Conservation (phyloP, 495 filamentous ascomycete genomes). For the Penicillium nucicola region DNA sequence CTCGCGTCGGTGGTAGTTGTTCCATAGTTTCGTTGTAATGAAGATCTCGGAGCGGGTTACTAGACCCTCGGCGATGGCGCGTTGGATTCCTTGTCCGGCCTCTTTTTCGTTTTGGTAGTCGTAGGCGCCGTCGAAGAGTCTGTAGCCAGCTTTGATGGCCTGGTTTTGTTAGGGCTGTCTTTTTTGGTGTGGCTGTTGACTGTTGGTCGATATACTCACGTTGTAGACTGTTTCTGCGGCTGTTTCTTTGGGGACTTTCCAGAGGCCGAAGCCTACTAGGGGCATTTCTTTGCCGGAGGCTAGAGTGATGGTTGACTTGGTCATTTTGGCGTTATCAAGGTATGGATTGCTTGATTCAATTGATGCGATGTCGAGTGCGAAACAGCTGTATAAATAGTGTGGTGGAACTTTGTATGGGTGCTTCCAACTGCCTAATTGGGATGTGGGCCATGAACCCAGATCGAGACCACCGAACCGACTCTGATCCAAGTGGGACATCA, state of each 20-base stretch:
- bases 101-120: slow-evolving; percentile 89
- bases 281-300: slow-evolving; percentile 56
- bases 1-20: slow-evolving; percentile 74
- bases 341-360: background rate
- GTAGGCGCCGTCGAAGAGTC: slow-evolving; percentile 80
- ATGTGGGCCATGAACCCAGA: background rate
- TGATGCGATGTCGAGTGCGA: too few relatives aligned
- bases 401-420: background rate
- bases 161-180: background rate
- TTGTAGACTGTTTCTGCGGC: slow-evolving; percentile 79
- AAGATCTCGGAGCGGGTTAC: slow-evolving; percentile 84
- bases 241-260: slow-evolving; percentile 79
- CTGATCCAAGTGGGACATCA: too few relatives aligned
- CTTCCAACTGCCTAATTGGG: background rate
- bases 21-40: slow-evolving; percentile 88
- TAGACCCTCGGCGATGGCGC: slow-evolving; percentile 78
- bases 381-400: too few relatives aligned
- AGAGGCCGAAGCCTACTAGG: slow-evolving; percentile 74
- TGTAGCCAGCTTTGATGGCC: slow-evolving; percentile 83
- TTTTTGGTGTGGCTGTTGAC: background rate
- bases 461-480: background rate
- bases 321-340: background rate
- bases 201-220: background rate
- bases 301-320: slow-evolving; percentile 11
- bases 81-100: slow-evolving; percentile 74